Conservation (phyloP, 164 flowering plant genomes). For the Tetracentron sinense region DNA sequence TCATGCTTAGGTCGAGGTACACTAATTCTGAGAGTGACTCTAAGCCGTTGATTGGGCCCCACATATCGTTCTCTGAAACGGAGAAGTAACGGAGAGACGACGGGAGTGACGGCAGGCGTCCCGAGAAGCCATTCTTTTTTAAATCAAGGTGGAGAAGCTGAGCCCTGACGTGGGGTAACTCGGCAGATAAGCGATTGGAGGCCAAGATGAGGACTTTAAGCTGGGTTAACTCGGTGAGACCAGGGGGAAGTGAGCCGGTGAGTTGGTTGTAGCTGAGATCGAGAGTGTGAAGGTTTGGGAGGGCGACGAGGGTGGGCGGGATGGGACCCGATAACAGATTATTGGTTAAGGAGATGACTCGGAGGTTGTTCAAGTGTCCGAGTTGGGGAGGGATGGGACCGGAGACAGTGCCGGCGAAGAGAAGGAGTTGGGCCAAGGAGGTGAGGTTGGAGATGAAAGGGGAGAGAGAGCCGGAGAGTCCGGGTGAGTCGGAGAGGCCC, state of each 20-base stretch:
- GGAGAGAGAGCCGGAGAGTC: constrained; percentile 57
- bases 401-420: constrained; percentile 60
- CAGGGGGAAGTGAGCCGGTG: constrained; percentile 42
- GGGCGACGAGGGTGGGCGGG: constrained; percentile 35
- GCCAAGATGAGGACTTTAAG: constrained; percentile 48
- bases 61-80: constrained; percentile 38
- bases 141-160: constrained; percentile 54
- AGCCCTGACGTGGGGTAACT: constrained; percentile 26
- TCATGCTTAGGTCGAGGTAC: constrained; percentile 68
- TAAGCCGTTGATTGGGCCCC: constrained; percentile 49
- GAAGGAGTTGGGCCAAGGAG: constrained; percentile 47
- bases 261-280: constrained; percentile 66
- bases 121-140: constrained; percentile 39
- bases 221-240: constrained; percentile 19
- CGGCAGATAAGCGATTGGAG: constrained; percentile 40
- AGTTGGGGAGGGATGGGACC: constrained; percentile 59
- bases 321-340: constrained; percentile 60
- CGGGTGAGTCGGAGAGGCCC: constrained; percentile 51
- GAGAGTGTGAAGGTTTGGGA: constrained; percentile 54
- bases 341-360: constrained; percentile 52
- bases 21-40: constrained; percentile 34
- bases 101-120: constrained; percentile 45
- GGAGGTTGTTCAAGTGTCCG: constrained; percentile 44
- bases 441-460: constrained; percentile 43
- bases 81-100: constrained; percentile 62